A percentile compares a stretch with the other conserved stretches of the same genome.
Conservation (phyloP, 2,329 filamentous ascomycete species). For the Aspergillus texensis region DNA sequence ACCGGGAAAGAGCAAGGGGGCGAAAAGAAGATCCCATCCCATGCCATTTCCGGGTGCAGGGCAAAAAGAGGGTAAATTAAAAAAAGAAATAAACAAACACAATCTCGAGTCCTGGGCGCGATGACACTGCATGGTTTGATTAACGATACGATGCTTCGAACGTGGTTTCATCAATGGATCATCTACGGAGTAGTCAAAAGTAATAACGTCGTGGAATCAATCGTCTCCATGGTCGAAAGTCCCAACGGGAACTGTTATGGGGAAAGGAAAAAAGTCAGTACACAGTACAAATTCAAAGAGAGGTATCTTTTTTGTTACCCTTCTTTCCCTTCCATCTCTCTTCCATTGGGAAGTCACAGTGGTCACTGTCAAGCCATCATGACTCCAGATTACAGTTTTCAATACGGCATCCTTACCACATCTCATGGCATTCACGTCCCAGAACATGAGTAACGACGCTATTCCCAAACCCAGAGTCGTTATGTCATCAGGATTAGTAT, state of each 20-base stretch:
- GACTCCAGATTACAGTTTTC: not conserved
- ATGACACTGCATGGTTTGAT: not conserved
- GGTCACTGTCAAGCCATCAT: not conserved
- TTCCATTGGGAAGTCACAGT: not conserved
- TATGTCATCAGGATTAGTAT: slow-evolving; percentile 16
- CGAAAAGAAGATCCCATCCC: slow-evolving; percentile 2
- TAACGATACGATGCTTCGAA: not conserved
- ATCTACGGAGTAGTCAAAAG: not conserved
- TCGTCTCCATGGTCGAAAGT: not conserved
- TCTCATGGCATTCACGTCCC: not conserved
- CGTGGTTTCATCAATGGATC: not conserved
- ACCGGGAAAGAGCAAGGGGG: slow-evolving; percentile 24
- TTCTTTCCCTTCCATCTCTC: not conserved
- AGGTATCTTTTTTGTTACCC: not conserved
- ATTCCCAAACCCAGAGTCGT: not conserved
- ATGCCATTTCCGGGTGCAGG: slow-evolving; percentile 20
- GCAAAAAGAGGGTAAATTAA: slow-evolving; percentile 15
- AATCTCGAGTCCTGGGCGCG: not conserved
- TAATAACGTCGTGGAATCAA: not conserved
- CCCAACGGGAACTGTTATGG: not conserved
- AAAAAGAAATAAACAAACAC: slow-evolving; percentile 2
- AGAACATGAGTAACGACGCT: not conserved
- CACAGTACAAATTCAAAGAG: not conserved
- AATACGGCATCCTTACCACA: not conserved
- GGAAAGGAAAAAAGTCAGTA: not conserved